Percentiles rank a stretch among this genome's conserved stretches.
Evolutionary conservation across 2,329 filamentous ascomycete genomes (phyloP).

Genomic region (Trichoderma pleuroti): DNA sequence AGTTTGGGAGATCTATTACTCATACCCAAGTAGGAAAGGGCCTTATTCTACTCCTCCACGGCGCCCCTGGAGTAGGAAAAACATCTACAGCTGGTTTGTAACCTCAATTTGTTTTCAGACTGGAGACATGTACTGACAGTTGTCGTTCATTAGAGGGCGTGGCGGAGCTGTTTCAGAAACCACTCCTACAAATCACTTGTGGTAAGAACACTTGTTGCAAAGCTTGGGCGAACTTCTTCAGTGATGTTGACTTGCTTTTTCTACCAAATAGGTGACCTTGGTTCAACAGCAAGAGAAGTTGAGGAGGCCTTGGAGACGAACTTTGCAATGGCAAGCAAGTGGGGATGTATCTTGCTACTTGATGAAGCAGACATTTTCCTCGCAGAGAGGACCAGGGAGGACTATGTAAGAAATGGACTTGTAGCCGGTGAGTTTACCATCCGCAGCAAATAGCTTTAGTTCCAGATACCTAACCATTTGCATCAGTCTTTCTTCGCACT

Average conservation of each 20-base stretch:
- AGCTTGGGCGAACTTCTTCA: not conserved
- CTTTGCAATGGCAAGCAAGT: constrained; percentile 25
- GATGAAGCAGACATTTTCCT: constrained; percentile 31
- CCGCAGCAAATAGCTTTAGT: not conserved
- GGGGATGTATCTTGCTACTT: constrained; percentile 28
- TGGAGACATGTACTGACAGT: not conserved
- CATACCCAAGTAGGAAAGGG: constrained; percentile 23
- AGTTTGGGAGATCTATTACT: not conserved
- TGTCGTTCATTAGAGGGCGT: constrained; percentile 6
- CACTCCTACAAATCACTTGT: constrained; percentile 27
- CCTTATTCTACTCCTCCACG: constrained; percentile 33
- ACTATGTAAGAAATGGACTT: constrained; percentile 31
- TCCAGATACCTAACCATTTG: not conserved
- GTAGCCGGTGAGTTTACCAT: constrained; percentile 26
- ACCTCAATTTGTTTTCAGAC: not conserved
- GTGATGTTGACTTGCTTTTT: constrained; percentile 24
- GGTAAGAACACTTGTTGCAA: not conserved
- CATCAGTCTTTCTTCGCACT: constrained; percentile 33
- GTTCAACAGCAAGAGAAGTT: not conserved
- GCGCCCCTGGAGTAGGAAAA: constrained; percentile 33
- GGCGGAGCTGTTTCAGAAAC: constrained; percentile 24
- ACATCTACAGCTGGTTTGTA: constrained; percentile 28
- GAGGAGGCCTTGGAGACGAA: constrained; percentile 35
- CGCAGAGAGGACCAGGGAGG: constrained; percentile 21
- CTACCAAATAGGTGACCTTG: constrained; percentile 12